phyloP scores from a whole-genome alignment of 2,329 filamentous ascomycete genomes.

The Torrubiella hemipterigena region DNA sequence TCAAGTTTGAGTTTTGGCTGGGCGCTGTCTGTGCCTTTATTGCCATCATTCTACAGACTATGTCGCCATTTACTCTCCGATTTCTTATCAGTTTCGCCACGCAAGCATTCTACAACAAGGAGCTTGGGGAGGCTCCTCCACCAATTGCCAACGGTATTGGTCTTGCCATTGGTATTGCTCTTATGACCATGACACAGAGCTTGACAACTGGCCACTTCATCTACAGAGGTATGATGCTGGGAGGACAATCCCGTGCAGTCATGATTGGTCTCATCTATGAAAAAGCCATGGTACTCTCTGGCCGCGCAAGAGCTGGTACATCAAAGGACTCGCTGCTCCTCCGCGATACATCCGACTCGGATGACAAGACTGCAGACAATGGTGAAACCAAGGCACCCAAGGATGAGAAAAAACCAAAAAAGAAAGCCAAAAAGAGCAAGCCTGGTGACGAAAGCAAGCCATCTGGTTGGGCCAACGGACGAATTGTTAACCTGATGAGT shows the following conservation, averaged over 20 bases:
- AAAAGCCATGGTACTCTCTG: conserved; percentile 83
- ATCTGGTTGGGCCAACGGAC: conserved; percentile 83
- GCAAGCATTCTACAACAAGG: conserved; percentile 60
- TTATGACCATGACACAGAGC: conserved; percentile 77
- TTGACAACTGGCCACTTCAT: conserved; percentile 82
- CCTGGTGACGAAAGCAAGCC: conserved; percentile 25
- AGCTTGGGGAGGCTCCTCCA: conserved; percentile 41
- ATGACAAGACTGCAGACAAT: conserved; percentile 34
- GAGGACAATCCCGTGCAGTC: conserved; percentile 69
- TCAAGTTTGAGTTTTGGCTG: conserved; percentile 72
- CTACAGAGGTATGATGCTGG: conserved; percentile 83
- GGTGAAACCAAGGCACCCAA: conserved; percentile 22
- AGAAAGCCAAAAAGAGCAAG: conserved; percentile 25
- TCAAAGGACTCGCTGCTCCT: conserved; percentile 16
- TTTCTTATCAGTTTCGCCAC: conserved; percentile 80
- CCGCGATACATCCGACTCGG: conserved; percentile 30
- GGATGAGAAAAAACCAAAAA: conserved; percentile 19
- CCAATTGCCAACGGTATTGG: conserved; percentile 66
- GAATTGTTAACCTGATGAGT: conserved; percentile 88
- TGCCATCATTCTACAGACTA: conserved; percentile 64
- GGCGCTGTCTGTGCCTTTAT: conserved; percentile 67
- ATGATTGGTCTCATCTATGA: conserved; percentile 83
- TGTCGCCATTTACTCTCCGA: conserved; percentile 74
- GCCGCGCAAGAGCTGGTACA: conserved; percentile 76
- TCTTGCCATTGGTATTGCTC: conserved; percentile 69